phyloP scores from a whole-genome alignment of 116 monocot genomes.

The Dioscorea cayenensis region DNA sequence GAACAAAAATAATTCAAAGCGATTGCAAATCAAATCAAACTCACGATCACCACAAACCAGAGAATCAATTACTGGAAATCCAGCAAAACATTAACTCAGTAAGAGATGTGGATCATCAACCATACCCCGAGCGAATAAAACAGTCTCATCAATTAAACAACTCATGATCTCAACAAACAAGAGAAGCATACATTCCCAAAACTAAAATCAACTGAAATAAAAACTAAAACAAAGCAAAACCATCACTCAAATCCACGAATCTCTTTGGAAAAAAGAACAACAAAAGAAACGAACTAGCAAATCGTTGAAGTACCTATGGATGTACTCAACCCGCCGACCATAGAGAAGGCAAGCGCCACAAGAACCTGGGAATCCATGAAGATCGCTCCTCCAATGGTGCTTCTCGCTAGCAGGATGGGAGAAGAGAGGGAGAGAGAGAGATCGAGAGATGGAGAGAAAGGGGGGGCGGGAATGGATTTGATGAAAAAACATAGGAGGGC shows the following conservation, averaged over 20 bases:
- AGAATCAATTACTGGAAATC: too few relatives aligned
- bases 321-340: slow-evolving; percentile 56
- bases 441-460: not conserved
- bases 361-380: slow-evolving; percentile 46
- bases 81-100: too few relatives aligned
- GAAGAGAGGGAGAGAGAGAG: not conserved
- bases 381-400: not conserved
- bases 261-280: not conserved
- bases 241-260: not conserved
- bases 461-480: not conserved
- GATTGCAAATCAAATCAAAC: too few relatives aligned
- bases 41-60: too few relatives aligned
- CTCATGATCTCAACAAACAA: too few relatives aligned
- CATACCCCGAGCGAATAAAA: too few relatives aligned
- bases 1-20: too few relatives aligned
- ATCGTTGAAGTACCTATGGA: slow-evolving; percentile 20
- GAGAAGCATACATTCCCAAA: too few relatives aligned
- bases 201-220: too few relatives aligned
- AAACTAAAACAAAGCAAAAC: too few relatives aligned
- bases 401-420: not conserved
- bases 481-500: not conserved
- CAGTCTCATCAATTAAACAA: too few relatives aligned
- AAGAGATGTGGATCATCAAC: too few relatives aligned
- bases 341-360: slow-evolving; percentile 51
- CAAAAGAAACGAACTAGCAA: not conserved